Evolutionary conservation across 179 eudicot species (phyloP).

Genomic region (Gypsophila paniculata): DNA sequence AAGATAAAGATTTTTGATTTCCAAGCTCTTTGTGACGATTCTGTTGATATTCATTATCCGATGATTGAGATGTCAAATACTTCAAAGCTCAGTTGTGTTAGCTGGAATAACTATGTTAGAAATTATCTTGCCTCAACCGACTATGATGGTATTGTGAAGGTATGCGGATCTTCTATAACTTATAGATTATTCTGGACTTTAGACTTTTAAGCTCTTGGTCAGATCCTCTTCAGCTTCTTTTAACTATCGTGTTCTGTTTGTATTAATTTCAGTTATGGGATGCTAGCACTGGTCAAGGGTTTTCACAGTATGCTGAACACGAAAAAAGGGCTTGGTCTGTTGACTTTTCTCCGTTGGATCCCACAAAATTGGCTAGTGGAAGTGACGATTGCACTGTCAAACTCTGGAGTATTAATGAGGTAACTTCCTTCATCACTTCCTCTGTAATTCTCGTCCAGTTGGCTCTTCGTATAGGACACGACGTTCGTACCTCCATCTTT

Average conservation of each 20-base stretch:
- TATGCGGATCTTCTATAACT: constrained; percentile 27
- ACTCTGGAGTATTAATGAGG: constrained; percentile 90
- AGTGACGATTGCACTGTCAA: constrained; percentile 93
- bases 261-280: constrained; percentile 79
- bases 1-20: constrained; percentile 80
- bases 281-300: constrained; percentile 75
- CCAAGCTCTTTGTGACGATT: constrained; percentile 55
- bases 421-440: constrained; percentile 18
- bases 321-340: constrained; percentile 91
- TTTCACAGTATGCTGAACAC: constrained; percentile 64
- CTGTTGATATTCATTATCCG: constrained; percentile 92
- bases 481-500: not conserved
- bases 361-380: constrained; percentile 88
- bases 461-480: not conserved
- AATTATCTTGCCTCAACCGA: constrained; percentile 93
- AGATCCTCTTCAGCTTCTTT: not conserved
- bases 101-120: constrained; percentile 86
- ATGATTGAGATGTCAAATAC: constrained; percentile 76
- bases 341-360: constrained; percentile 86
- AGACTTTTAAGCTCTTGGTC: not conserved
- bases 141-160: constrained; percentile 94
- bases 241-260: constrained; percentile 1
- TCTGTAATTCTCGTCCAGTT: not conserved
- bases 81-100: constrained; percentile 80
- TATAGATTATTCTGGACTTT: no score